Conservation (phyloP, 164 flowering plant genomes). For the Liriodendron chinense region DNA sequence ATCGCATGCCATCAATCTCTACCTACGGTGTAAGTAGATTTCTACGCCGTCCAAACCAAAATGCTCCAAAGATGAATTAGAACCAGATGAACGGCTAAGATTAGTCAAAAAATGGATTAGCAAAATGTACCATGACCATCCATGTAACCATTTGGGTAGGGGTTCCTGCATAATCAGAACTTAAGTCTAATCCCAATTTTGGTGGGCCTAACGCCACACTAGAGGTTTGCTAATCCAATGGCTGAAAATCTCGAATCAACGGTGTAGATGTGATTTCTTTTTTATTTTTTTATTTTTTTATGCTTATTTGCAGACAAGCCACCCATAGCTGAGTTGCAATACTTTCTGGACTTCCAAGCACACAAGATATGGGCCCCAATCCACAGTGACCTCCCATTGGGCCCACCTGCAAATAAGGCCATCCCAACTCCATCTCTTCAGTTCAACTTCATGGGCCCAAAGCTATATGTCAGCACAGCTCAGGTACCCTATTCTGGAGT, state of each 20-base stretch:
- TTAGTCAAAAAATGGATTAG: too few relatives aligned
- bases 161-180: too few relatives aligned
- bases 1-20: slow-evolving; percentile 83
- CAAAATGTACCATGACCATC: too few relatives aligned
- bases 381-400: slow-evolving; percentile 61
- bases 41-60: background rate
- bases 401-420: slow-evolving; percentile 38
- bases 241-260: too few relatives aligned
- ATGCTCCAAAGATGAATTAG: too few relatives aligned
- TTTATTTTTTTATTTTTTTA: too few relatives aligned
- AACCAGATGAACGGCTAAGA: too few relatives aligned
- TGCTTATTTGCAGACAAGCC: slow-evolving; percentile 59
- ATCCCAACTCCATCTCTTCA: slow-evolving; percentile 39
- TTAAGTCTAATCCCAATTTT: too few relatives aligned
- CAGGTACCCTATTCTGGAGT: slow-evolving; percentile 34
- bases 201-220: too few relatives aligned
- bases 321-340: slow-evolving; percentile 54
- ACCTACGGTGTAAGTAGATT: slow-evolving; percentile 42
- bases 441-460: slow-evolving; percentile 68
- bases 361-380: slow-evolving; percentile 76
- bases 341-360: slow-evolving; percentile 65
- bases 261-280: too few relatives aligned
- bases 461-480: slow-evolving; percentile 55
- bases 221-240: too few relatives aligned
- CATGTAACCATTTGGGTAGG: too few relatives aligned